A percentile compares a stretch with the other conserved stretches of the same genome.
Conservation (phyloP, 371 early-diverging fungal genomes). For the Zopfochytrium polystomum region DNA sequence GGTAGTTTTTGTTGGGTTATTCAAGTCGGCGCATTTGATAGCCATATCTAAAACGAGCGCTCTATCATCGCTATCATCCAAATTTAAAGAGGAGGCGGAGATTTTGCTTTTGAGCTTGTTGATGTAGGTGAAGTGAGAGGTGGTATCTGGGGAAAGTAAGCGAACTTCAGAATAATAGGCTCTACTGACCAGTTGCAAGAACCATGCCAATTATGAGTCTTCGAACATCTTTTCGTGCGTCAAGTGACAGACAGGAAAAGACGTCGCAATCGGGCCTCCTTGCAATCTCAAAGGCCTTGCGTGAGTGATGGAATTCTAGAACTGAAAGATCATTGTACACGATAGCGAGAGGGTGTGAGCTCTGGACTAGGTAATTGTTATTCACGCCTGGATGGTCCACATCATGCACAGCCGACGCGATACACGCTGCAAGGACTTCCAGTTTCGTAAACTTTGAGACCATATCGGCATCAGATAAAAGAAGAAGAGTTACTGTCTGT, state of each 20-base stretch:
- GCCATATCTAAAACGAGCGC: constrained; percentile 49
- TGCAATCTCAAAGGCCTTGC: constrained; percentile 50
- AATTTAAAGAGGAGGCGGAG: constrained; percentile 34
- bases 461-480: constrained; percentile 37
- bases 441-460: constrained; percentile 42
- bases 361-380: constrained; percentile 52
- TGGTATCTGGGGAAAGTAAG: constrained; percentile 37
- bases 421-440: constrained; percentile 44
- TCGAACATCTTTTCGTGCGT: constrained; percentile 39
- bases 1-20: constrained; percentile 52
- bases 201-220: constrained; percentile 52
- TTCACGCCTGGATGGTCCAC: constrained; percentile 56
- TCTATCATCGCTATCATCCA: constrained; percentile 46
- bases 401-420: constrained; percentile 56
- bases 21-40: constrained; percentile 57
- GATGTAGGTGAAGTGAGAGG: constrained; percentile 53
- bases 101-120: constrained; percentile 53
- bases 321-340: constrained; percentile 56
- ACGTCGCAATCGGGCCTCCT: constrained; percentile 39
- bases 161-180: neutral
- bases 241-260: constrained; percentile 37
- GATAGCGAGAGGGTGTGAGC: constrained; percentile 47
- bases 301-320: constrained; percentile 52
- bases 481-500: constrained; percentile 46
- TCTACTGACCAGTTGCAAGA: constrained; percentile 46